Percentiles rank a stretch among this genome's conserved stretches.
Conservation (phyloP, 2,329 filamentous ascomycete species). For the Fusarium tricinctum region DNA sequence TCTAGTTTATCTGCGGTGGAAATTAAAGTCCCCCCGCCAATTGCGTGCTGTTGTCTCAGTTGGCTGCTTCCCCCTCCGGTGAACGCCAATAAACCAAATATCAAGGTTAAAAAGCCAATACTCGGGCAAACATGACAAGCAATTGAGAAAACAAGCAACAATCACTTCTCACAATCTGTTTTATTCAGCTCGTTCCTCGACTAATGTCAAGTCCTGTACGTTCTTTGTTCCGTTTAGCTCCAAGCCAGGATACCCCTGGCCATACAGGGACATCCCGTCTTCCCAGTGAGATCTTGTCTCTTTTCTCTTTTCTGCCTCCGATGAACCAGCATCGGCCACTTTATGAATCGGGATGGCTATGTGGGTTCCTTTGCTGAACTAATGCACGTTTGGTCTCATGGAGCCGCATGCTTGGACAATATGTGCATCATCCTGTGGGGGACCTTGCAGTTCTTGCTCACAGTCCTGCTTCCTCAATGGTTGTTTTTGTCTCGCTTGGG, state of each 20-base stretch:
- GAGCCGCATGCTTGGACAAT: conserved; percentile 1
- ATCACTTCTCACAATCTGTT: conserved; percentile 19
- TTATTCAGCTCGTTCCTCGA: conserved; percentile 11
- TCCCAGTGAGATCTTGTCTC: conserved; percentile 11
- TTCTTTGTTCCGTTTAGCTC: not conserved
- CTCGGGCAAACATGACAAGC: too few relatives aligned
- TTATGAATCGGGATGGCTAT: not conserved
- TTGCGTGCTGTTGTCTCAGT: not conserved
- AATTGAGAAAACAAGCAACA: not conserved
- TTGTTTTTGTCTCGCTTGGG: not conserved
- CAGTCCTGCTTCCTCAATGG: not conserved
- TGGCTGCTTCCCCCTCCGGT: too few relatives aligned
- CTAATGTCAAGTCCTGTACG: not conserved
- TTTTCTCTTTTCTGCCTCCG: conserved; percentile 9
- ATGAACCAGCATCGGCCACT: not conserved
- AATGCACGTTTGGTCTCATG: conserved; percentile 3
- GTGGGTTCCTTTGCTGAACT: not conserved
- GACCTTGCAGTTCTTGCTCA: not conserved
- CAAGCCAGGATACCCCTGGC: not conserved
- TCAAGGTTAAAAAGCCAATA: too few relatives aligned
- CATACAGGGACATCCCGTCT: not conserved
- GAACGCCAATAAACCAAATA: too few relatives aligned
- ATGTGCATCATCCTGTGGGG: not conserved
- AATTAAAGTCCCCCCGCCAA: not conserved
- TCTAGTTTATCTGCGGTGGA: not conserved